These are phyloP conservation scores for Umbelopsis isabellina DNA, from an alignment of 192 early-diverging fungal genomes.

Conservation along the genomic window DNA sequence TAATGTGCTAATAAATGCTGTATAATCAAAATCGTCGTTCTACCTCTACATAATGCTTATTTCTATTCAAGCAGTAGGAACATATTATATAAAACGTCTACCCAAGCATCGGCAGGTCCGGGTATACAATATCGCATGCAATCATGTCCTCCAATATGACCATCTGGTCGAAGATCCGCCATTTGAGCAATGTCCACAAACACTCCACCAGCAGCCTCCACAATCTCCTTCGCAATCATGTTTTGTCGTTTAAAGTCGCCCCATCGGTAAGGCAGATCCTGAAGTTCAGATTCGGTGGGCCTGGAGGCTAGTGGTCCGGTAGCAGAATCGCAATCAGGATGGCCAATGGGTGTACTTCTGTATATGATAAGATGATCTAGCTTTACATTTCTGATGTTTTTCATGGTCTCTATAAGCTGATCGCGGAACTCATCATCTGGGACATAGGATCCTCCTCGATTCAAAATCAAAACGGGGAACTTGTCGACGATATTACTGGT, in stretches of 20 bases:
- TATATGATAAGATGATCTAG: constrained; percentile 55
- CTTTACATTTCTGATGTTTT: constrained; percentile 35
- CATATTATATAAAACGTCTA: constrained; percentile 36
- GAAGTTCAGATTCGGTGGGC: constrained; percentile 37
- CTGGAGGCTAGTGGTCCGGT: constrained; percentile 37
- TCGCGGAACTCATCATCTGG: constrained; percentile 43
- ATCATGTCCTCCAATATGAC: constrained; percentile 57
- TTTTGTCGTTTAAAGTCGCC: constrained; percentile 51
- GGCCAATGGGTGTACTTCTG: constrained; percentile 48
- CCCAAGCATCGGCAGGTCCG: constrained; percentile 57
- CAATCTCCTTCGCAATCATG: constrained; percentile 49
- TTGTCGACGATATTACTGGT: constrained; percentile 28
- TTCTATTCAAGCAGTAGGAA: constrained; percentile 17
- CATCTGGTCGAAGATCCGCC: constrained; percentile 50
- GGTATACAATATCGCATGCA: constrained; percentile 61
- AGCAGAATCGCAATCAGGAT: constrained; percentile 50
- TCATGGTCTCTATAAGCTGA: constrained; percentile 37
- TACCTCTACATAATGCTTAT: too few relatives aligned
- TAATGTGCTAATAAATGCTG: too few relatives aligned
- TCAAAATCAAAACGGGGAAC: constrained; percentile 51
- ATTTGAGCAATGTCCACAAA: constrained; percentile 52
- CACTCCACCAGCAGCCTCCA: constrained; percentile 55
- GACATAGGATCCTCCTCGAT: constrained; percentile 41
- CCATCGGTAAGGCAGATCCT: constrained; percentile 41
- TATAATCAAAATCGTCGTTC: too few relatives aligned